A percentile compares a stretch with the other conserved stretches of the same genome.
These are phyloP conservation scores for Musa acuminata DNA, from an alignment of 176 grass and related monocot species.

Conservation along the genomic window DNA sequence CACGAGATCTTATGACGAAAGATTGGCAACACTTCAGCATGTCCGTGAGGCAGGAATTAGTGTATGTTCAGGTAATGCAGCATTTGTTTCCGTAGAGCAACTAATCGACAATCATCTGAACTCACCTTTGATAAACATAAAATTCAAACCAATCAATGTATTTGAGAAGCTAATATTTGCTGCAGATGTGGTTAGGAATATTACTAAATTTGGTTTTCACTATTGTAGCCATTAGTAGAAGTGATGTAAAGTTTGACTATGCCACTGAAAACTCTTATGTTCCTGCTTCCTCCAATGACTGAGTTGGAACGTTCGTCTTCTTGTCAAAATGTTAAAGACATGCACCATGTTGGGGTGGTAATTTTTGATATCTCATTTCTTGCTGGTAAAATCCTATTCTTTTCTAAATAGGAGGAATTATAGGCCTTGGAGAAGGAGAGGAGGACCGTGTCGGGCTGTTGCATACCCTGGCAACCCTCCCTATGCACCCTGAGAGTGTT, in stretches of 20 bases:
- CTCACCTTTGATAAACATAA: background rate
- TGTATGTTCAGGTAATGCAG: constrained; percentile 61
- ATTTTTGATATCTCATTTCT: background rate
- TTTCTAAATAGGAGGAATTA: constrained; percentile 66
- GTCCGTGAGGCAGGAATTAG: constrained; percentile 93
- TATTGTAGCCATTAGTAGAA: background rate
- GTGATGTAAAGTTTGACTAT: background rate
- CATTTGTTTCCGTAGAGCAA: constrained; percentile 4
- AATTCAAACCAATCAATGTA: background rate
- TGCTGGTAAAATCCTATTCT: background rate
- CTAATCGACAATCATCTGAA: background rate
- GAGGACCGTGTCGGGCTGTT: constrained; percentile 88
- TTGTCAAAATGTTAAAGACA: too few relatives aligned
- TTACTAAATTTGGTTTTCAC: background rate
- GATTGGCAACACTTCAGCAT: constrained; percentile 75
- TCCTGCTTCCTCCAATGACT: background rate
- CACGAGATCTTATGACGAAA: constrained; percentile 92
- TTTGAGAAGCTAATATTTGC: background rate
- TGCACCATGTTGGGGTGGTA: background rate
- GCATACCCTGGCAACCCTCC: constrained; percentile 85
- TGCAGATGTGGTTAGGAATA: background rate
- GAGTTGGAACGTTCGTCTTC: background rate
- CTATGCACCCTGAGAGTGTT: constrained; percentile 84
- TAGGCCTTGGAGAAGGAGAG: constrained; percentile 86
- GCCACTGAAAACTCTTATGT: background rate